Evolutionary conservation across 2,329 filamentous ascomycete genomes (phyloP), one percentile per base, ranked within the genome.

Genomic region (Xylaria sp.): DNA sequence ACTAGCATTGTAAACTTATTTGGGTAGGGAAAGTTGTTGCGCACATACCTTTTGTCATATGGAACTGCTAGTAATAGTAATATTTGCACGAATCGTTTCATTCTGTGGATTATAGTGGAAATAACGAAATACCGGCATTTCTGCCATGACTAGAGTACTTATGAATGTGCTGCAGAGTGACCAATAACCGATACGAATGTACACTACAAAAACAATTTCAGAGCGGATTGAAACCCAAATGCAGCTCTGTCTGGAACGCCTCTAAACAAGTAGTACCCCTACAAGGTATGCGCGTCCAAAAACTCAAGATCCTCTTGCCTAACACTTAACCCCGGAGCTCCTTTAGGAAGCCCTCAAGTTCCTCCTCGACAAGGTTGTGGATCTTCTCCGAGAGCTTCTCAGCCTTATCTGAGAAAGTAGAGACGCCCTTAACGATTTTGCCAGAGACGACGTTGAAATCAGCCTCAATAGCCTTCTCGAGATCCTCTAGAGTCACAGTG

Each of bases 351-450:
- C 86, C 83, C 79, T 86, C 81, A 54, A 90, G 81, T 82, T 90
- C 87, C 79, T 88, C 83, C 27, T 90, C 86, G 60, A 90, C 85
- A 42, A 89, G 78, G 71, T 88, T 81, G 75, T 89, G 85, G 73
- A 90, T 86, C 85, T 89, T 89, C 81, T 88, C 83, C 70, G 87
- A 85, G 71, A 90, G 79, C 83, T 89, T 85, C 81, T 88, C 85
- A 24, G 86, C 86, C 84, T 89, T 88, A 75, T 79, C 81, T 64
- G 84, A 81, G 69, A 88, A 77, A 34, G 82, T 78, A 76, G 88
- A 85, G 71, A 84, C 83, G 51, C 83, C 84, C 78, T 87, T 84
- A 72, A 85, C 81, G 61, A 89, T 81, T 80, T 88, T 84, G 76
- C 84, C 85, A 34, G 87, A 86, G 75, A 88, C 80, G 55, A 88